Percentiles rank a stretch among this genome's conserved stretches.
Conservation (phyloP, 305 asterid species). For the Fraxinus angustifolia region DNA sequence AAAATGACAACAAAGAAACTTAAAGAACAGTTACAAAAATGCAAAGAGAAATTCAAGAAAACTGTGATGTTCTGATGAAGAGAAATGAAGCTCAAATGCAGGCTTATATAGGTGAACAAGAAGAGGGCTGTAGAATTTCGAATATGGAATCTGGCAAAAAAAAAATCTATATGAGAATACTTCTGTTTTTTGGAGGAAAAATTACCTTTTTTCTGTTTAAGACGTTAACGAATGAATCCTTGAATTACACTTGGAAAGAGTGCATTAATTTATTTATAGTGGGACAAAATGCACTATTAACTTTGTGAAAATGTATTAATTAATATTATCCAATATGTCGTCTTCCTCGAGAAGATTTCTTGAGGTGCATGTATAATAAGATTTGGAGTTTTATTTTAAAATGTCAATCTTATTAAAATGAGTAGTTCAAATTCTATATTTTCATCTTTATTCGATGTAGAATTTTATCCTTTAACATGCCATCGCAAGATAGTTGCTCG, state of each 20-base stretch:
- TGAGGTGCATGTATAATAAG: not conserved
- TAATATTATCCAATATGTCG: conserved; percentile 33
- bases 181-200: not conserved
- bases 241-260: conserved; percentile 10
- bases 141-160: conserved; percentile 14
- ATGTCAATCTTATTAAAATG: no score
- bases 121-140: conserved; percentile 20
- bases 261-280: conserved; percentile 30
- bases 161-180: not conserved
- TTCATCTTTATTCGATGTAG: no score
- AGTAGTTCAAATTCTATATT: no score
- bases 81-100: conserved; percentile 8
- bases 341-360: conserved; percentile 28
- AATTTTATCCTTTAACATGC: no score
- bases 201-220: not conserved
- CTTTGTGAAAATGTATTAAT: conserved; percentile 7
- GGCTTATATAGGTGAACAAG: conserved; percentile 28
- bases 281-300: not conserved
- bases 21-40: not conserved
- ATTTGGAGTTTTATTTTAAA: no score
- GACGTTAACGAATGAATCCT: not conserved
- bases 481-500: no score
- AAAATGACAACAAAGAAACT: not conserved
- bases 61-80: conserved; percentile 13
- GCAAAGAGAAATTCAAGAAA: not conserved